Percentiles rank a stretch among this genome's conserved stretches.
Evolutionary conservation across 1,284 basidiomycete species (phyloP).

Genomic region (Cerioporus squamosus): DNA sequence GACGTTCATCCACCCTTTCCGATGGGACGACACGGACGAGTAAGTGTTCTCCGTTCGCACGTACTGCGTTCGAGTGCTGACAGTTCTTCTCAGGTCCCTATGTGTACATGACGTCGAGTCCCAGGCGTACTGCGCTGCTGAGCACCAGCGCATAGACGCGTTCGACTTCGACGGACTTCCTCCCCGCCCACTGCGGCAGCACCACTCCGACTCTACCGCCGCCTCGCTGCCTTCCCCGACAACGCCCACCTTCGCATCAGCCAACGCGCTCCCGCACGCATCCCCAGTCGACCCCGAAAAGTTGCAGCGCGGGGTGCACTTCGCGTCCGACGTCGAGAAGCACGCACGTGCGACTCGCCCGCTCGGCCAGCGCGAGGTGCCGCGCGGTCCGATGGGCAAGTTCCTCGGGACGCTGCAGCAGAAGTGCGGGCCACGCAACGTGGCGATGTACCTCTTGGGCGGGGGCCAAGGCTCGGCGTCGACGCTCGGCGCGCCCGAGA

Average conservation of each 20-base stretch:
- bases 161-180: constrained; percentile 68
- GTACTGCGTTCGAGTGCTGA: no score
- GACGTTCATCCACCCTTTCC: constrained; percentile 59
- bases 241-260: background rate
- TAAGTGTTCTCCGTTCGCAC: constrained; percentile 16
- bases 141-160: constrained; percentile 46
- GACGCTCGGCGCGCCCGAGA: background rate
- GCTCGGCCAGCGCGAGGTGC: constrained; percentile 6
- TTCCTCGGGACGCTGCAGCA: constrained; percentile 32
- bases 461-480: constrained; percentile 2
- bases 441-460: constrained; percentile 26
- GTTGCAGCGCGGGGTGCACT: constrained; percentile 16
- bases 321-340: constrained; percentile 10
- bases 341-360: constrained; percentile 2
- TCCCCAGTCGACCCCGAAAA: constrained; percentile 12
- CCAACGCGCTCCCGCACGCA: background rate
- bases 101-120: constrained; percentile 28
- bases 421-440: constrained; percentile 37
- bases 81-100: background rate
- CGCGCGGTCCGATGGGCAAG: constrained; percentile 21
- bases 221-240: constrained; percentile 2
- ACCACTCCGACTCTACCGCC: constrained; percentile 1
- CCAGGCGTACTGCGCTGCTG: constrained; percentile 20
- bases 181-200: constrained; percentile 13
- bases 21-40: constrained; percentile 40